These are phyloP conservation scores for Nakataea oryzae DNA, from an alignment of 2,329 filamentous ascomycete species.

Conservation along the genomic window DNA sequence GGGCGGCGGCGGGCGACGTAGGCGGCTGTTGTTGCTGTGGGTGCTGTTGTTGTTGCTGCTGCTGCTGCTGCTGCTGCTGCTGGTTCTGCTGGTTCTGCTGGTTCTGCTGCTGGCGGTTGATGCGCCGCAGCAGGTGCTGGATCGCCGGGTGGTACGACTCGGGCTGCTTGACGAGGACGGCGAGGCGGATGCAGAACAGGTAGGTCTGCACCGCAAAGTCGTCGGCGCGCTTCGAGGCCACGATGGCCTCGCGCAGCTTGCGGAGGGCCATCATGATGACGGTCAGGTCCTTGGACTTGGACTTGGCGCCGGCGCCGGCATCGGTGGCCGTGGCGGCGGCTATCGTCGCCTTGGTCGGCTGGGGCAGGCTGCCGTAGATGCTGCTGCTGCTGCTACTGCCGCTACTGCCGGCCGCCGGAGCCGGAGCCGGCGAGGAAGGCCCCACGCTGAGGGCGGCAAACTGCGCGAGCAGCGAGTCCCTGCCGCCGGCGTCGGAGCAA, in stretches of 20 bases:
- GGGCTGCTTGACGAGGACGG: conserved; percentile 69
- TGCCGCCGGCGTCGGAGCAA: conserved; percentile 63
- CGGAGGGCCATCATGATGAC: conserved; percentile 74
- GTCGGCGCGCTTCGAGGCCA: conserved; percentile 66
- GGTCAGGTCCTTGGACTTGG: conserved; percentile 53
- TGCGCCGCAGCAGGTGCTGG: conserved; percentile 60
- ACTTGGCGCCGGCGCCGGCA: conserved; percentile 10
- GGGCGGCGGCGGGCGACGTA: background rate
- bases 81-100: conserved; percentile 41
- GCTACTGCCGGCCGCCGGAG: background rate
- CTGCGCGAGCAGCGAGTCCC: conserved; percentile 62
- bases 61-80: conserved; percentile 46
- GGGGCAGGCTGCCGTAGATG: conserved; percentile 7
- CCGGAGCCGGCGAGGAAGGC: background rate
- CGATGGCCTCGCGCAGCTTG: conserved; percentile 83
- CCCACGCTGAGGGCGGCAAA: conserved; percentile 54
- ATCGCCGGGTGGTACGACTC: conserved; percentile 88
- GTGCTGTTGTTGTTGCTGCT: conserved; percentile 35
- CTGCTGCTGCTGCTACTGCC: background rate
- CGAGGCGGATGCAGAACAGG: conserved; percentile 79
- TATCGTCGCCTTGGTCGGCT: conserved; percentile 21
- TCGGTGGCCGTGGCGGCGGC: conserved; percentile 4
- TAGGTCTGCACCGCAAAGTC: conserved; percentile 82
- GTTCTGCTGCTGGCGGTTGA: conserved; percentile 48
- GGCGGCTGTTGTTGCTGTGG: conserved; percentile 32